Base-by-base conservation (phyloP, 2,329 filamentous ascomycete species). In the Nothophoma quercina region DNA sequence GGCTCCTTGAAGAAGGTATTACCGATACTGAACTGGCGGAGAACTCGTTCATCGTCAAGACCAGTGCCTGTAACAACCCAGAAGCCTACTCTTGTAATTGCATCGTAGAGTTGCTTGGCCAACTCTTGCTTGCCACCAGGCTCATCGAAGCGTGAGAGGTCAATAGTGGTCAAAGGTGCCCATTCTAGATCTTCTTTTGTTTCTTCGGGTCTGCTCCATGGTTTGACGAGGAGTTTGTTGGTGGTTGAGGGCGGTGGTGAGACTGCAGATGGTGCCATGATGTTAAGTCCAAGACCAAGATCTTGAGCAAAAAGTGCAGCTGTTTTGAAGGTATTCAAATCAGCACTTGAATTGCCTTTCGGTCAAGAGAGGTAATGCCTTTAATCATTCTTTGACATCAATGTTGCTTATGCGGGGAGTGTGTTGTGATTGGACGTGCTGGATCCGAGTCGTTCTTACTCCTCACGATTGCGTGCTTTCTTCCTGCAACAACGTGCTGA, bases 391-490 rank as follows among this genome's bases (percentile, higher is more conserved):
- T n/a, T 22, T 4, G 12, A 19, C 16, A 29, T 21, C 16, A 22
- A 12, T 30, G 40, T 34, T 41, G 40, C 25, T 49, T 26, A 34
- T 25, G 49, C 45, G 54, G 54, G 54, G 46, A 53, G 25, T 16
- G 28, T n/a, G 19, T 18, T 34, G 21, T 57, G 54, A 51, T 54
- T 50, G 54, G 54, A 35, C 15, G 15, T 51, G 21, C 34, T 26
- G n/a, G 29, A 25, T 40, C 22, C 48, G 40, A 40, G 34, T 45
- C 28, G 41, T 29, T 51, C 32, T 28, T 45, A 35, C 33, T 54
- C 53, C 57, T 53, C 58, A 49, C 55, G 46, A 63, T 63, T 59
- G 58, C 60, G 60, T 63, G 60, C 60, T 63, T 58, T 52, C 40
- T 28, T 42, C 42, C 51, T 19, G 15, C 51, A 18, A 33, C 44